Base-by-base conservation (phyloP, 768 basidiomycete genomes). In the Sistotremastrum suecicum region DNA sequence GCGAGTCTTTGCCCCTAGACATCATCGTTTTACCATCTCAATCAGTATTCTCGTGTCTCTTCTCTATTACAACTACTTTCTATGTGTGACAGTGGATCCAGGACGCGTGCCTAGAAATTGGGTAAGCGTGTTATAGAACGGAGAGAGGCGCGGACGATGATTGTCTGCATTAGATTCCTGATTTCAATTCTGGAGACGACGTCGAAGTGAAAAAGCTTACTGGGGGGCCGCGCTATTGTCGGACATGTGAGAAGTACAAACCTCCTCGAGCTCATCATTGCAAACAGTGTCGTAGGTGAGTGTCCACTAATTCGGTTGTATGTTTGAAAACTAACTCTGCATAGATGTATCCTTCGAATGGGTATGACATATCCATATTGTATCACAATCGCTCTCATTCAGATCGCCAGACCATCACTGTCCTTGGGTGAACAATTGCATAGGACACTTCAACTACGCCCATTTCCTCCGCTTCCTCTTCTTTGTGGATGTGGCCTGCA, bases 231-330 rank as follows among this genome's bases (percentile, higher is more conserved):
- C 69, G 95, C 28, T 88, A 76, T 57, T 99, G 95, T 62, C 74
- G 88, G 46, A 80, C 76, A 49, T 99, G 95, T 62, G 69, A 80
- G 50, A 71, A 68, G 48, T 88, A 80, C 61, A 97, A 92, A 56
- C 87, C 88, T 33, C 85, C 87, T 20, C 67, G 89, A 48, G 75
- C 92, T 0, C 95, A 99, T 63, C 95, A 99, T 54, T 99, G 95
- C 61, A 74, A 80, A 48, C 72, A 80, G 50, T 99, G 95, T 60
- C 79, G 80, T 58, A 74, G 75, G 77, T 89, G 59, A 51, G 78
- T 65, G 2, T 48, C 50, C 31, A 48, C 29, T 29, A 3, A 7
- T 28, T 33, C 30, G 9, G 36, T 30, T 41, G n/a, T 31, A 29
- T 39, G 43, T 7, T 45, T 39, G 39, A 36, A 10, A 37, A 12